Percentiles rank a stretch among this genome's conserved stretches.
Conservation (phyloP, 139 green algal genomes). For the Microglena sp. region DNA sequence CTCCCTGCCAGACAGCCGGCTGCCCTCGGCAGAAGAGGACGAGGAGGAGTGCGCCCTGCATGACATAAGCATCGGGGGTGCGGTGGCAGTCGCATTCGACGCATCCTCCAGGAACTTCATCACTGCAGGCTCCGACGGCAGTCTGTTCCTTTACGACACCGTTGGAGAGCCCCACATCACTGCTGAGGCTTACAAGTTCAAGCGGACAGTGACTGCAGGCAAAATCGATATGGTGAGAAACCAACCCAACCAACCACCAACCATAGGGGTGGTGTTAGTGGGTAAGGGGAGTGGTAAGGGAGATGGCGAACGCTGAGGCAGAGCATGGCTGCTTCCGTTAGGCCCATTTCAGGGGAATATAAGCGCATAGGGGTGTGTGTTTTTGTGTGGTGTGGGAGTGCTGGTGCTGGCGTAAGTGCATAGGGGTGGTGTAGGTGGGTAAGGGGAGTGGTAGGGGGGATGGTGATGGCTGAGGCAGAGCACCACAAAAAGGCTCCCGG, state of each 20-base stretch:
- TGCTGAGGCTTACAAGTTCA: neutral
- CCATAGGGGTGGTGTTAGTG: neutral
- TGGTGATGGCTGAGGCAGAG: too few relatives aligned
- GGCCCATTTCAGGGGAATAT: too few relatives aligned
- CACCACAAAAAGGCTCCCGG: too few relatives aligned
- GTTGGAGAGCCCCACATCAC: neutral
- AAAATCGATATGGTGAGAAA: neutral
- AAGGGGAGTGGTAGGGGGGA: too few relatives aligned
- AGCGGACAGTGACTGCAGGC: neutral
- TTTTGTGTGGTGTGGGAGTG: too few relatives aligned
- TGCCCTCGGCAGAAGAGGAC: neutral
- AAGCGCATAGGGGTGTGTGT: too few relatives aligned
- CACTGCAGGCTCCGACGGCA: constrained; percentile 20
- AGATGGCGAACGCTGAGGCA: neutral
- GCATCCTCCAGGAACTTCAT: constrained; percentile 14
- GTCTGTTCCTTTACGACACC: constrained; percentile 20
- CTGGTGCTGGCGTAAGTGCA: too few relatives aligned
- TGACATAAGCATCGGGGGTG: constrained; percentile 14
- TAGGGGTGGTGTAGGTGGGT: too few relatives aligned
- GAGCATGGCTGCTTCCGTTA: too few relatives aligned
- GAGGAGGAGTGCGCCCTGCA: constrained; percentile 11
- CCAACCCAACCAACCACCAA: neutral
- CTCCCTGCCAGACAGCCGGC: neutral
- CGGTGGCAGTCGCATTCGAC: constrained; percentile 18
- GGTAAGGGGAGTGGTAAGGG: neutral